Conservation (phyloP, 768 basidiomycete genomes). For the Boletus rubroflammeus region DNA sequence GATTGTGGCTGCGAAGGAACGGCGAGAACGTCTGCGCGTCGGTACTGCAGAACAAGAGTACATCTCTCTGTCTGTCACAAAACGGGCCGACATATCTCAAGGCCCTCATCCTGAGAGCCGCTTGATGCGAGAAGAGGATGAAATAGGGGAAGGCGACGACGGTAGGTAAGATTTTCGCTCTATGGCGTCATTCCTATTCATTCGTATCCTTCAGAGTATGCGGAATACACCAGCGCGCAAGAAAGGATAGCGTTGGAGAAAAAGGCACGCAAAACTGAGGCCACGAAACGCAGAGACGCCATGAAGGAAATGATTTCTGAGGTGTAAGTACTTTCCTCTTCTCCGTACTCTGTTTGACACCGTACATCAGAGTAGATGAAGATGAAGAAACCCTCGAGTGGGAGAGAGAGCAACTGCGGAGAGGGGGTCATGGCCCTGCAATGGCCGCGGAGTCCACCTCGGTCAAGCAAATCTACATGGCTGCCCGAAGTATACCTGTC, state of each 20-base stretch:
- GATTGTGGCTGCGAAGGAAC: constrained; percentile 70
- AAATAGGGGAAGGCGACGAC: constrained; percentile 84
- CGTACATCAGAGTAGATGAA: constrained; percentile 57
- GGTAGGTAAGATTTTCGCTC: constrained; percentile 44
- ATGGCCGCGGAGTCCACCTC: constrained; percentile 34
- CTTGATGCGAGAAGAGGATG: constrained; percentile 80
- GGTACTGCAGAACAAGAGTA: constrained; percentile 59
- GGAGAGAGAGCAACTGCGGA: constrained; percentile 79
- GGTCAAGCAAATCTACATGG: constrained; percentile 59
- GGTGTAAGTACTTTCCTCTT: constrained; percentile 47
- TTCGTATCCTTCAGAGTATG: constrained; percentile 53
- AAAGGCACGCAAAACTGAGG: constrained; percentile 71
- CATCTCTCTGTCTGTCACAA: constrained; percentile 71
- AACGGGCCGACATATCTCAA: constrained; percentile 46
- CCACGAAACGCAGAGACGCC: constrained; percentile 56
- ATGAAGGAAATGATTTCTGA: constrained; percentile 84
- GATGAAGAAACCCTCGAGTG: constrained; percentile 85
- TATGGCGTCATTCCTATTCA: constrained; percentile 4
- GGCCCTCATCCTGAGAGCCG: constrained; percentile 87
- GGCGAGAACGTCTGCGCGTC: constrained; percentile 63
- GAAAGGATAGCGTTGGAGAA: constrained; percentile 85
- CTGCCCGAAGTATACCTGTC: constrained; percentile 59
- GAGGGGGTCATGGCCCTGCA: constrained; percentile 58
- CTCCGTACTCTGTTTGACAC: not conserved
- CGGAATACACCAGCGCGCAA: constrained; percentile 84